Conservation (phyloP, 768 basidiomycete genomes). For the Russula foetens region DNA sequence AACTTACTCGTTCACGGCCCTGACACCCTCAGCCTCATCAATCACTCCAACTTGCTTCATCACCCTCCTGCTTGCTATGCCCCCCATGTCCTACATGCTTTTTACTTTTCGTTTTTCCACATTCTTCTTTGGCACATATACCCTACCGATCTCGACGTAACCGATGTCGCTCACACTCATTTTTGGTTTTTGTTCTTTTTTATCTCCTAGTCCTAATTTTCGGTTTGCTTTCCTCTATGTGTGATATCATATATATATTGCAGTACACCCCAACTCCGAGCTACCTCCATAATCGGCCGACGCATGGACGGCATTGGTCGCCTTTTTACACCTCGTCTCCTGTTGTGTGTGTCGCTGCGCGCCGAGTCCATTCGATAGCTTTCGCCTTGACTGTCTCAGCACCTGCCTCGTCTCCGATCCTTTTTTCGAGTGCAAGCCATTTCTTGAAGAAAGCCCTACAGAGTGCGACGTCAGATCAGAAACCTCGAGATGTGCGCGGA, state of each 20-base stretch:
- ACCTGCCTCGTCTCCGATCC: constrained; percentile 82
- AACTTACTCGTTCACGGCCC: constrained; percentile 53
- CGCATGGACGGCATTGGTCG: constrained; percentile 14
- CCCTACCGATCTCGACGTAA: constrained; percentile 30
- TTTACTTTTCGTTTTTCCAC: constrained; percentile 26
- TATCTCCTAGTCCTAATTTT: constrained; percentile 37
- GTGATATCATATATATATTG: constrained; percentile 26
- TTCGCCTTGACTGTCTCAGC: constrained; percentile 73
- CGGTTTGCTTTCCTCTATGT: constrained; percentile 29
- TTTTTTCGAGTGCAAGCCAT: constrained; percentile 84
- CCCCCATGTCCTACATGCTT: constrained; percentile 19
- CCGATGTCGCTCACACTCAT: constrained; percentile 44
- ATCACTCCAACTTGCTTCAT: constrained; percentile 20
- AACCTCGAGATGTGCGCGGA: constrained; percentile 12
- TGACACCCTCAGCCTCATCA: constrained; percentile 26
- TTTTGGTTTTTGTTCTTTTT: constrained; percentile 30
- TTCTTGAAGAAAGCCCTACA: constrained; percentile 92
- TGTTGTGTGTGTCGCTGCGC: constrained; percentile 32
- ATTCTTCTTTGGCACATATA: constrained; percentile 40
- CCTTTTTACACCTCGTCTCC: constrained; percentile 8
- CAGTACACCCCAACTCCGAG: constrained; percentile 14
- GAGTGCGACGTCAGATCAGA: not conserved
- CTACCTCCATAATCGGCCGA: constrained; percentile 11
- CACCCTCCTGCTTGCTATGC: constrained; percentile 17
- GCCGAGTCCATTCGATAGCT: constrained; percentile 87